A percentile compares a stretch with the other conserved stretches of the same genome.
Evolutionary conservation across 176 grass and related monocot species (phyloP).

Genomic region (Elaeis guineensis): DNA sequence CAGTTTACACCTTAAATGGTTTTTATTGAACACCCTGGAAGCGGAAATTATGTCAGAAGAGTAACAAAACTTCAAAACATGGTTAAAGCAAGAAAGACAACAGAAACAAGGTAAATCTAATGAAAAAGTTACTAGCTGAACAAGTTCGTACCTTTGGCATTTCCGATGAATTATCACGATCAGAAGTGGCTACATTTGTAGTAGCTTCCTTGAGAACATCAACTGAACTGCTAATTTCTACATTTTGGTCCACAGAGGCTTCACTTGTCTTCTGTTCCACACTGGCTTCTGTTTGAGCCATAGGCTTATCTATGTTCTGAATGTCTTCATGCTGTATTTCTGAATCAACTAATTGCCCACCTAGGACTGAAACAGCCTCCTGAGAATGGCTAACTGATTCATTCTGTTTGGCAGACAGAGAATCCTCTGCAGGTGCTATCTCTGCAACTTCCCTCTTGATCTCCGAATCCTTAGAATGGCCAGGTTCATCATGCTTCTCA

Average conservation of each 20-base stretch:
- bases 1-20: too few species aligned
- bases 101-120: too few species aligned
- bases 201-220: constrained; percentile 26
- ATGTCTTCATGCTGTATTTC: constrained; percentile 24
- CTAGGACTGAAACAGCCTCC: constrained; percentile 13
- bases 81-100: constrained; percentile 7
- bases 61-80: constrained; percentile 1
- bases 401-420: constrained; percentile 24
- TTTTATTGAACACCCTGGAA: too few species aligned
- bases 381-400: constrained; percentile 26
- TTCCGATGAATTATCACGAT: constrained; percentile 20
- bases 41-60: too few species aligned
- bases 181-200: constrained; percentile 14
- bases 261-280: constrained; percentile 28
- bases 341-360: constrained; percentile 31
- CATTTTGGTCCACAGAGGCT: constrained; percentile 28
- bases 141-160: constrained; percentile 41
- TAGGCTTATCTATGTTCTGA: constrained; percentile 14
- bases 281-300: constrained; percentile 13
- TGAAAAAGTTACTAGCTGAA: too few species aligned
- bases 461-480: constrained; percentile 21
- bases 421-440: constrained; percentile 2
- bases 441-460: background rate
- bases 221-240: constrained; percentile 12
- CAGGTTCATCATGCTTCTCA: constrained; percentile 25